phyloP scores from a whole-genome alignment of 441 rosid genomes.

The Populus trichocarpa region DNA sequence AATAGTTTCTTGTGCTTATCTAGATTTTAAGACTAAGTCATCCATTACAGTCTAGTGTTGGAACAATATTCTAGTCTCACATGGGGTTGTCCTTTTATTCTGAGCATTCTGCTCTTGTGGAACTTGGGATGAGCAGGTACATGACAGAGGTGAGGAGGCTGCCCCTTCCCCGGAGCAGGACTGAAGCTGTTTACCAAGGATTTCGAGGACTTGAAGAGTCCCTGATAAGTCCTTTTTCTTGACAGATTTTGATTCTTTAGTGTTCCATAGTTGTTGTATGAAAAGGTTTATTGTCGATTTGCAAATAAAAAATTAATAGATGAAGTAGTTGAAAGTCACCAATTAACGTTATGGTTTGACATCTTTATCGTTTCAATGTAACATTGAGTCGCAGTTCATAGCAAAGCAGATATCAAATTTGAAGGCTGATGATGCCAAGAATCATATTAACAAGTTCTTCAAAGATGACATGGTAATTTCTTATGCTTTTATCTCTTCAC shows the following conservation, averaged over 20 bases:
- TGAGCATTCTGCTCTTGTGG: background rate
- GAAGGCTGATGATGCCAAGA: background rate
- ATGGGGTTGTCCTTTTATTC: background rate
- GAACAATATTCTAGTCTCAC: background rate
- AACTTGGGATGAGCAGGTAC: constrained; percentile 48
- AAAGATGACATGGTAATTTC: background rate
- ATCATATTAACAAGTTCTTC: background rate
- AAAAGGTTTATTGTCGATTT: background rate
- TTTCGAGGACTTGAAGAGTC: constrained; percentile 90
- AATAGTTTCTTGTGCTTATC: too few species aligned
- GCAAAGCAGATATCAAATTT: background rate
- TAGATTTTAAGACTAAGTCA: background rate
- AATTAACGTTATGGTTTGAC: background rate
- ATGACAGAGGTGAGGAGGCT: constrained; percentile 92
- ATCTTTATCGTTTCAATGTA: background rate
- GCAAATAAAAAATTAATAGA: constrained; percentile 11
- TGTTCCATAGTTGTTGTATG: constrained; percentile 21
- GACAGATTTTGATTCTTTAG: constrained; percentile 38
- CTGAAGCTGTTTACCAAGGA: constrained; percentile 72
- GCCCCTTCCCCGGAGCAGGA: constrained; percentile 74
- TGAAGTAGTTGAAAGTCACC: background rate
- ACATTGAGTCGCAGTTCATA: background rate
- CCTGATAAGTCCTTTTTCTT: constrained; percentile 56
- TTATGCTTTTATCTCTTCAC: background rate
- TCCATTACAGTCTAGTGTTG: background rate